Conservation (phyloP, 2,329 filamentous ascomycete species). For the Aspergillus brasiliensis region DNA sequence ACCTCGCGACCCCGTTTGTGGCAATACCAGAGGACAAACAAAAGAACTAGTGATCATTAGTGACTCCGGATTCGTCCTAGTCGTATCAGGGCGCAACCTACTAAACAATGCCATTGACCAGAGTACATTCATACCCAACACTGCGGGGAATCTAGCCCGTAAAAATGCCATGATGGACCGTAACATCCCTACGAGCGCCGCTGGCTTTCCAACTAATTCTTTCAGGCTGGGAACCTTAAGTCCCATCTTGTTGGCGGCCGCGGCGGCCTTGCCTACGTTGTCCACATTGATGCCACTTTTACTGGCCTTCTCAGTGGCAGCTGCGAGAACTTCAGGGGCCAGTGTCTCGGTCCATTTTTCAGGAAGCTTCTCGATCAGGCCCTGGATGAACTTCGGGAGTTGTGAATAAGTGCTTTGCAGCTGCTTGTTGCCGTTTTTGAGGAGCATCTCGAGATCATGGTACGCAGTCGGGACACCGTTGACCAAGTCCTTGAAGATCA, state of each 20-base stretch:
- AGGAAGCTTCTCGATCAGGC: constrained; percentile 80
- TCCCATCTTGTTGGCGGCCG: constrained; percentile 65
- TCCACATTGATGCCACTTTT: constrained; percentile 62
- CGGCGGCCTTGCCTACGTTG: constrained; percentile 54
- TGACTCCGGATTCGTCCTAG: constrained; percentile 1
- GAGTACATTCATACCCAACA: constrained; percentile 87
- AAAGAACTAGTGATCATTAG: constrained; percentile 62
- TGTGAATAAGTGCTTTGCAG: constrained; percentile 65
- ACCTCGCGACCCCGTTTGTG: constrained; percentile 90
- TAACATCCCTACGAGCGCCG: constrained; percentile 80
- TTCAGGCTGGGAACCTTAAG: constrained; percentile 72
- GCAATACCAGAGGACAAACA: constrained; percentile 98
- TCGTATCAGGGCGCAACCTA: constrained; percentile 51
- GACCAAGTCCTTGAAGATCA: constrained; percentile 87
- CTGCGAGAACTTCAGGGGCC: constrained; percentile 80
- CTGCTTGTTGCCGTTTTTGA: constrained; percentile 65
- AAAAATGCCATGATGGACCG: constrained; percentile 89
- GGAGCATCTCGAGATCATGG: constrained; percentile 74
- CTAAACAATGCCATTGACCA: constrained; percentile 86
- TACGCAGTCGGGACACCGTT: constrained; percentile 94
- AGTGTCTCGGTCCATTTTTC: constrained; percentile 75
- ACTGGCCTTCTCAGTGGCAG: constrained; percentile 67
- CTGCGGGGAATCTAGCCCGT: constrained; percentile 83
- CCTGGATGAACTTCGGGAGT: constrained; percentile 78
- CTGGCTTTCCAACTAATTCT: constrained; percentile 80